Conservation (phyloP, 2,329 filamentous ascomycete genomes). For the Claviceps capensis region DNA sequence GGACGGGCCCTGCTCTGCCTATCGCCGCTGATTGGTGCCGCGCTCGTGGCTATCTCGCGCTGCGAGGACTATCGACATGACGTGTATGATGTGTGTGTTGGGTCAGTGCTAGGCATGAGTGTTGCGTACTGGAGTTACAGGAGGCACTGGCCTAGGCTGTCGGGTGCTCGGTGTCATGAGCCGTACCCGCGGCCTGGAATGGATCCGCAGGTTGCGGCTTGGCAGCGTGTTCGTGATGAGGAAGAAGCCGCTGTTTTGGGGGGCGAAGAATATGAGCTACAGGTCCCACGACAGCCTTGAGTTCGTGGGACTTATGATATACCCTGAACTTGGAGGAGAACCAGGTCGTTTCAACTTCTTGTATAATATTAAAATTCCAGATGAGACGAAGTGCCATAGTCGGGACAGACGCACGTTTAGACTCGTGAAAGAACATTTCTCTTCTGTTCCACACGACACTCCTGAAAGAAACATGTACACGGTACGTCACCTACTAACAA, state of each 20-base stretch:
- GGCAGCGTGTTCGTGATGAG: conserved; percentile 37
- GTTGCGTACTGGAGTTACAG: conserved; percentile 54
- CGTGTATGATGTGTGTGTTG: conserved; percentile 53
- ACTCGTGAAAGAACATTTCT: background rate
- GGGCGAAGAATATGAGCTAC: conserved; percentile 16
- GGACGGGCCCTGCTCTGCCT: conserved; percentile 43
- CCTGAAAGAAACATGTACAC: background rate
- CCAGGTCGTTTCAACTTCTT: background rate
- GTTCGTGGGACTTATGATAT: no score
- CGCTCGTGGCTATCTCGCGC: conserved; percentile 54
- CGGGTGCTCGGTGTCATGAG: conserved; percentile 38
- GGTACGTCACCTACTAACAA: background rate
- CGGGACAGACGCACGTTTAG: background rate
- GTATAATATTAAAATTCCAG: background rate
- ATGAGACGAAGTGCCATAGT: background rate
- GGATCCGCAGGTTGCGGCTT: conserved; percentile 18
- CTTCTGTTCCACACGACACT: background rate
- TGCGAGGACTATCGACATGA: conserved; percentile 61
- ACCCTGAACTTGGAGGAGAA: background rate
- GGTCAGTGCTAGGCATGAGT: conserved; percentile 43
- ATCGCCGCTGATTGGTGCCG: conserved; percentile 44
- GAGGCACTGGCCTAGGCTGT: conserved; percentile 46
- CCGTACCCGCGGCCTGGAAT: conserved; percentile 37
- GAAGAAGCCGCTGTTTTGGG: conserved; percentile 33
- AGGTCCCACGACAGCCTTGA: conserved; percentile 3